Evolutionary conservation across 176 grass and related monocot genomes (phyloP), one percentile per base, ranked within the genome.

Genomic region (Lolium rigidum): DNA sequence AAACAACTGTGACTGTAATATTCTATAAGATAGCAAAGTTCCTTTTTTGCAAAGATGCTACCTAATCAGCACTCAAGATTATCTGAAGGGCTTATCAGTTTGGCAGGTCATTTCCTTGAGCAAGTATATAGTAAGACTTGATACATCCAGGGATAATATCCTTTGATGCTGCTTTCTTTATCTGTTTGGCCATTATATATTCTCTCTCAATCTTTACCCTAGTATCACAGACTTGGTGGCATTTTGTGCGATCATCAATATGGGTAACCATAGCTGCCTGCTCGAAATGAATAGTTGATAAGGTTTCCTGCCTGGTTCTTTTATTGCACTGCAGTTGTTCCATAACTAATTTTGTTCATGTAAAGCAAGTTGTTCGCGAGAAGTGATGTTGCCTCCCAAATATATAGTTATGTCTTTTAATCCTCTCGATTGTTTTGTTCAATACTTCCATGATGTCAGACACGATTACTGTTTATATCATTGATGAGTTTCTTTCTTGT

Each of bases 401-500:
- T 35, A 62, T 55, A 62, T 81, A 76, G 13, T 49, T 59, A 50
- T 75, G 24, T 2, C 47, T 10, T 57, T 49, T 60, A 25, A 76
- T 52, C 3, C 52, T 78, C 57, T 72, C 5, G 25, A 4, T 35
- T 78, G 22, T 55, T 8, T 49, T 86, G 58, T 70, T 81, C 24
- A 37, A 54, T 90, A 52, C 21, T 60, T 3, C 0, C 9, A 65
- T 61, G 65, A 73, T 73, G 13, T 43, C 5, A 8, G 75, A 57
- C 52, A 56, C 9, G 61, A 71, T 46, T 47, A 20, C 24, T 64
- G 56, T 6, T 46, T 4, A 73, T 64, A 21, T 26, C 20, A 11
- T 28, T 39, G 3, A n/a, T 82, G 21, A 82, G 26, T 35, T 69
- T 86, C 39, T 77, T 26, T 35, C 44, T 61, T 56, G 28, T 89